phyloP scores from a whole-genome alignment of 2,329 filamentous ascomycete genomes.

The Endoconidiophora laricicola region DNA sequence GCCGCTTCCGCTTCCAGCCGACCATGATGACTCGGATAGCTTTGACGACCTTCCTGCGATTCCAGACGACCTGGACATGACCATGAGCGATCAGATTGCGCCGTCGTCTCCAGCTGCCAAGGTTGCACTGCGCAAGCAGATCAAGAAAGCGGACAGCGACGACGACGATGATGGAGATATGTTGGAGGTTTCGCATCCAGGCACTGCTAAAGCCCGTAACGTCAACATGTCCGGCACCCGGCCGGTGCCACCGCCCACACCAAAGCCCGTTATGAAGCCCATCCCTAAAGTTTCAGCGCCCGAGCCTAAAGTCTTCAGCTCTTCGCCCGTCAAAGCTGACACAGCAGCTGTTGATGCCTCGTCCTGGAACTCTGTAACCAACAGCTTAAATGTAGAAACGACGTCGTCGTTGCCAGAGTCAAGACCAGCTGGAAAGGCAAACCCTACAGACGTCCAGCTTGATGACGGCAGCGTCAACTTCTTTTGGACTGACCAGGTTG shows the following conservation, averaged over 20 bases:
- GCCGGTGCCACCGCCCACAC: constrained; percentile 52
- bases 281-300: constrained; percentile 56
- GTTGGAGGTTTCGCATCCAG: constrained; percentile 74
- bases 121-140: constrained; percentile 52
- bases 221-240: constrained; percentile 76
- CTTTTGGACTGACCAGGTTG: constrained; percentile 95
- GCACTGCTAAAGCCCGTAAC: constrained; percentile 48
- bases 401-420: constrained; percentile 31
- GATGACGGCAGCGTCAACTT: constrained; percentile 81
- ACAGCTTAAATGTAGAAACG: constrained; percentile 69
- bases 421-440: constrained; percentile 60
- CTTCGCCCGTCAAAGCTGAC: constrained; percentile 6
- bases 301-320: constrained; percentile 33
- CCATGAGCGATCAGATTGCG: constrained; percentile 59
- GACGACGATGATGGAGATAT: constrained; percentile 53
- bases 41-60: constrained; percentile 37
- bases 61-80: constrained; percentile 50
- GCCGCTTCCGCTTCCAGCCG: constrained; percentile 26
- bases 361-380: constrained; percentile 76
- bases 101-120: constrained; percentile 79
- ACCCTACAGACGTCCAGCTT: constrained; percentile 73
- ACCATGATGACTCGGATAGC: constrained; percentile 35
- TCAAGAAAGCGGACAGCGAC: constrained; percentile 42
- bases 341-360: constrained; percentile 47
- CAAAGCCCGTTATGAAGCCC: constrained; percentile 39